Percentiles rank a stretch among this genome's conserved stretches.
Conservation (phyloP, 2,329 filamentous ascomycete species). For the Fusarium bulbicola region DNA sequence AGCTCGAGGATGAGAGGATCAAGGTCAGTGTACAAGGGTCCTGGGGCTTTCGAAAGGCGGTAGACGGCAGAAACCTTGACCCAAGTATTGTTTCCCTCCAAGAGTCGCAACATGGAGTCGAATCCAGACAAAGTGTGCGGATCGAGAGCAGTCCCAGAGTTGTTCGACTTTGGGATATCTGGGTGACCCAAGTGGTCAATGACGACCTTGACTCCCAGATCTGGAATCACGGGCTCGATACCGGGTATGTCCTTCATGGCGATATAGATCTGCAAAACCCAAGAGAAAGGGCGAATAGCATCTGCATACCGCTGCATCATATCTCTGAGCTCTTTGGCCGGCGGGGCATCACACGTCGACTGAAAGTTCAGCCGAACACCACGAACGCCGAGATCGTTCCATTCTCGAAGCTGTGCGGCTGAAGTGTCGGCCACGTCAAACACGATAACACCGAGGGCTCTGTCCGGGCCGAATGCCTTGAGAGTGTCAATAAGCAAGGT, state of each 20-base stretch:
- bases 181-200: background rate
- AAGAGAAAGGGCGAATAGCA: background rate
- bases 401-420: background rate
- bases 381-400: background rate
- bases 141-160: background rate
- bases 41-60: background rate
- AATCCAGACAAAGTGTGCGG: background rate
- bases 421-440: background rate
- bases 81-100: background rate
- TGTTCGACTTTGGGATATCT: background rate
- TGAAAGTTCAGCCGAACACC: background rate
- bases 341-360: background rate
- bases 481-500: background rate
- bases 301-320: background rate
- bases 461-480: background rate
- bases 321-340: background rate
- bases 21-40: background rate
- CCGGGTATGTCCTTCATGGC: background rate
- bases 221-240: background rate
- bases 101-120: background rate
- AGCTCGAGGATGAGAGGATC: background rate
- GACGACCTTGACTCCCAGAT: background rate
- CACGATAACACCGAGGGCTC: background rate
- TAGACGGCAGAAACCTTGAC: background rate
- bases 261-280: background rate